These are phyloP conservation scores for Penicillium steckii DNA, from an alignment of 495 filamentous ascomycete species.

Conservation along the genomic window DNA sequence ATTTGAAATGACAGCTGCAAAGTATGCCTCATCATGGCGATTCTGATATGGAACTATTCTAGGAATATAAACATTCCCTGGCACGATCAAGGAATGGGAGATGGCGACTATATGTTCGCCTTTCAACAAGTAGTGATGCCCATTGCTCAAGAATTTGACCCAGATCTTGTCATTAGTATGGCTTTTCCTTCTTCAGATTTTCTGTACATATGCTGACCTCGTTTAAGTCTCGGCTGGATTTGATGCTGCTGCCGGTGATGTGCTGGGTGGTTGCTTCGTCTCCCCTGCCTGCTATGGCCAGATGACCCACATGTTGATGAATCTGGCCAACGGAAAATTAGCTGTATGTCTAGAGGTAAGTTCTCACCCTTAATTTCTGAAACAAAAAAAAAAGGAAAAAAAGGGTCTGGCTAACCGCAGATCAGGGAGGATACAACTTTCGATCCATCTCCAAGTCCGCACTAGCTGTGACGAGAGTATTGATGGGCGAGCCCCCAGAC, in stretches of 20 bases:
- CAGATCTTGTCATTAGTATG: slow-evolving; percentile 82
- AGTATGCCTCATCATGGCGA: background rate
- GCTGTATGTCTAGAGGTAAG: slow-evolving; percentile 81
- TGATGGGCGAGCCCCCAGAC: slow-evolving; percentile 93
- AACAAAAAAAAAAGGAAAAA: no score
- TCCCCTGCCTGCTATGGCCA: slow-evolving; percentile 90
- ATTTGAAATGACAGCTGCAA: background rate
- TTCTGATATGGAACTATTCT: slow-evolving; percentile 13
- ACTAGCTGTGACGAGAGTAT: slow-evolving; percentile 81
- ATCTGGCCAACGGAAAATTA: slow-evolving; percentile 85
- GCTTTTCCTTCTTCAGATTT: slow-evolving; percentile 9
- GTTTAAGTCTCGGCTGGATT: slow-evolving; percentile 85
- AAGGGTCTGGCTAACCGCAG: no score
- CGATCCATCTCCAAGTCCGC: slow-evolving; percentile 89
- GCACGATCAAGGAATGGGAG: slow-evolving; percentile 88
- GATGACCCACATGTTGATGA: slow-evolving; percentile 99
- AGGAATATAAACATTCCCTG: slow-evolving; percentile 97
- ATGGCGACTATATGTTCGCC: slow-evolving; percentile 93
- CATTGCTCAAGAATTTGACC: slow-evolving; percentile 86
- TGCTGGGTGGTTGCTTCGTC: slow-evolving; percentile 88
- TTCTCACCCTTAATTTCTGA: no score
- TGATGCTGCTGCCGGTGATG: slow-evolving; percentile 90
- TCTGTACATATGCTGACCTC: slow-evolving; percentile 8
- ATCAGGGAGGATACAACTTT: slow-evolving; percentile 88
- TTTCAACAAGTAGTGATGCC: slow-evolving; percentile 99